Conservation (phyloP, 1,284 basidiomycete species). For the Pisolithus thermaeus region DNA sequence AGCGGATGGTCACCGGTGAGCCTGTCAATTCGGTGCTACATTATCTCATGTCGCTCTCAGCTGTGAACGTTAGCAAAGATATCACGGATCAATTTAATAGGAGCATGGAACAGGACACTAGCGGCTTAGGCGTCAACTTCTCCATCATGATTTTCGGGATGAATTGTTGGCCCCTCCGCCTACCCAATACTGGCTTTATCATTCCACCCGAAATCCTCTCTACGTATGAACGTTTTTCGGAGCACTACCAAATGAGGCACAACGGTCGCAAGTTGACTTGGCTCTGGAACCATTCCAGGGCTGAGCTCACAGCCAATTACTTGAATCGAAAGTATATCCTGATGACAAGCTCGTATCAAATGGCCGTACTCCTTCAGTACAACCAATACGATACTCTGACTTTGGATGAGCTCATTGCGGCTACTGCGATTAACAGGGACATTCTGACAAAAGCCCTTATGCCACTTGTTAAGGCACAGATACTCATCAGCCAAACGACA, state of each 20-base stretch:
- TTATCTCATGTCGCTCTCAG: constrained; percentile 35
- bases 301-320: constrained; percentile 92
- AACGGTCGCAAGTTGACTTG: constrained; percentile 94
- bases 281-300: constrained; percentile 98
- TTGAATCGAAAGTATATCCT: constrained; percentile 93
- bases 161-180: constrained; percentile 92
- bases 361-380: constrained; percentile 92
- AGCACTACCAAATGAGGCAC: constrained; percentile 93
- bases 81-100: constrained; percentile 96
- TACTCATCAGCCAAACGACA: constrained; percentile 80
- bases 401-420: constrained; percentile 74
- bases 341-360: constrained; percentile 93
- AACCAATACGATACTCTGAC: constrained; percentile 86
- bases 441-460: constrained; percentile 80
- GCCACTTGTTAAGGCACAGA: constrained; percentile 84
- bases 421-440: constrained; percentile 82
- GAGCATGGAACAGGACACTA: constrained; percentile 80
- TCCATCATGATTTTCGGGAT: constrained; percentile 92
- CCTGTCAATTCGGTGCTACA: constrained; percentile 1
- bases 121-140: constrained; percentile 86
- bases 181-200: constrained; percentile 79
- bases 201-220: constrained; percentile 85
- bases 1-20: constrained; percentile 95
- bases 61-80: constrained; percentile 95
- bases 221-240: constrained; percentile 88